Conservation (phyloP, 192 early-diverging fungal genomes). For the Rhizoclosmatium globosum region DNA sequence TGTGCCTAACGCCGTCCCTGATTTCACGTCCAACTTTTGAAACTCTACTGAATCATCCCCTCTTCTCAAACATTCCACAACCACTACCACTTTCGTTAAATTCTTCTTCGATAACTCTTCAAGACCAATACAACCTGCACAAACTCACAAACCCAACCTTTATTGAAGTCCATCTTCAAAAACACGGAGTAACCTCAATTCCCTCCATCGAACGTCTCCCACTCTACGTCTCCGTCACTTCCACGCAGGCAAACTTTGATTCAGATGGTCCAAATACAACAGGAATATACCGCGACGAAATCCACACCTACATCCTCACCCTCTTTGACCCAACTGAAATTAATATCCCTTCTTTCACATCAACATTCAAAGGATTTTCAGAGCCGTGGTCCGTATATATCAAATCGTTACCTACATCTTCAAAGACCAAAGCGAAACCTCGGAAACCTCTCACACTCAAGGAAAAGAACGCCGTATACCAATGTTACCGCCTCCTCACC, state of each 20-base stretch:
- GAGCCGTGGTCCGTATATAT: neutral
- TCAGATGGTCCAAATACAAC: neutral
- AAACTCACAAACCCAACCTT: neutral
- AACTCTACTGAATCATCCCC: neutral
- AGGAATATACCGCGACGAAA: conserved; percentile 6
- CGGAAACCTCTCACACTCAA: conserved; percentile 8
- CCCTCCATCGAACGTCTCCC: conserved; percentile 29
- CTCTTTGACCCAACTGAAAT: neutral
- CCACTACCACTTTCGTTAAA: neutral
- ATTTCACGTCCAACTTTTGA: neutral
- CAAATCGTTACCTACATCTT: too few species aligned
- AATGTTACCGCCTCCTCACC: neutral
- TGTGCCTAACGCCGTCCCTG: neutral
- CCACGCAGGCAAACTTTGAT: neutral
- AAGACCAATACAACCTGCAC: neutral
- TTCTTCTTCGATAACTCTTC: neutral
- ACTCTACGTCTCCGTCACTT: neutral
- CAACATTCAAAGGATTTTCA: neutral
- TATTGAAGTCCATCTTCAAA: neutral
- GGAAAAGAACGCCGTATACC: conserved; percentile 31
- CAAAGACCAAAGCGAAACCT: neutral
- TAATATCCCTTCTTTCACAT: neutral
- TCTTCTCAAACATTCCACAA: neutral
- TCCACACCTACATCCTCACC: neutral
- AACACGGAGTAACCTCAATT: conserved; percentile 13